Evolutionary conservation across 495 filamentous ascomycete species (phyloP).

Genomic region (Glutinoglossum americanum): DNA sequence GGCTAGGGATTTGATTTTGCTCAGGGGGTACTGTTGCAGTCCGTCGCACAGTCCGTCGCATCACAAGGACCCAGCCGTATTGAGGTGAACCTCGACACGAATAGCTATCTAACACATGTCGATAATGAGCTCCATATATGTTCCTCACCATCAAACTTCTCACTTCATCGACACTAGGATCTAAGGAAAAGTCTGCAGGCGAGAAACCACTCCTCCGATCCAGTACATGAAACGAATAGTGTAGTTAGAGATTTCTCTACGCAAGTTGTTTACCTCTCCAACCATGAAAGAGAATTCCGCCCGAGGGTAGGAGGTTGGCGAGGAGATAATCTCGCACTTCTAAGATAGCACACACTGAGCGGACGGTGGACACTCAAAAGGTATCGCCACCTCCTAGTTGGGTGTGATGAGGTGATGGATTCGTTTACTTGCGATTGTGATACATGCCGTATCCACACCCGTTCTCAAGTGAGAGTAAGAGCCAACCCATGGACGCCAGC

Average conservation of each 20-base stretch:
- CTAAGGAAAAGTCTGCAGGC: constrained; percentile 46
- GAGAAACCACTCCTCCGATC: constrained; percentile 16
- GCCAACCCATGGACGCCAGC: neutral
- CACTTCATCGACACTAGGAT: constrained; percentile 24
- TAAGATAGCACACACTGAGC: constrained; percentile 1
- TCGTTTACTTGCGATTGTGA: neutral
- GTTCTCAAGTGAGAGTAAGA: neutral
- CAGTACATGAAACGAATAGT: constrained; percentile 14
- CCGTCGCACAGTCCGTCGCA: too few relatives aligned
- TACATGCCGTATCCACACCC: neutral
- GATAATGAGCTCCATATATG: constrained; percentile 16
- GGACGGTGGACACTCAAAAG: neutral
- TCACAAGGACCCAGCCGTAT: too few relatives aligned
- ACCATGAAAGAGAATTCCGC: constrained; percentile 27
- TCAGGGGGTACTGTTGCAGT: too few relatives aligned
- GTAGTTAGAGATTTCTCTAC: constrained; percentile 31
- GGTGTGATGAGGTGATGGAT: neutral
- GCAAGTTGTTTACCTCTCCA: constrained; percentile 63
- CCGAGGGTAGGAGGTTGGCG: constrained; percentile 25
- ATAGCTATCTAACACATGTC: too few relatives aligned
- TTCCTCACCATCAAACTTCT: constrained; percentile 60
- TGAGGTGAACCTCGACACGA: too few relatives aligned
- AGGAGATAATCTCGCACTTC: constrained; percentile 50
- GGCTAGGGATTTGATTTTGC: too few relatives aligned
- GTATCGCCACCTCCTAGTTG: neutral